Base-by-base conservation (phyloP, 108 stramenopile genomes). In the Cyclostephanos invisitatus region DNA sequence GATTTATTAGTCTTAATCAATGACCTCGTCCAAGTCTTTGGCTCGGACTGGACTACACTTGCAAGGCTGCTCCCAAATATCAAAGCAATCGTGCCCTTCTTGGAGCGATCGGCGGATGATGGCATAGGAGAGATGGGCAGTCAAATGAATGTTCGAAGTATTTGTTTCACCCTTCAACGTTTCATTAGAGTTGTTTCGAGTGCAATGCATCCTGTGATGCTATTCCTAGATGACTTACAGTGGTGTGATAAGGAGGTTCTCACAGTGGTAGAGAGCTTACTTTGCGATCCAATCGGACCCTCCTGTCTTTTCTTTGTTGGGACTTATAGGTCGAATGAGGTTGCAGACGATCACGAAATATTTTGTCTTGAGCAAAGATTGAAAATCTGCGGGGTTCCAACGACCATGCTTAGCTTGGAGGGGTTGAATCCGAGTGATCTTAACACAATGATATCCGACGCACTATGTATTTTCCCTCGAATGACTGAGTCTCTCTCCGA, bases 261-360 rank as follows among this genome's bases (percentile, higher is more conserved):
- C 18, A 64, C 38, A 12, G 29, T 81, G n/a, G 57, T 81, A 22
- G 69, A 81, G 15, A 22, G 56, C 7, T 46, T 80, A 17, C 72
- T 80, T 2, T 73, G 67, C 55, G 72, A 80, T 18, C 15, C 18
- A 21, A 47, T 36, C 12, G 72, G 67, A 55, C 8, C 20, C 37
- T 50, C 60, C 22, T 67, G 67, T 66, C 42, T 72, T 29, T 74
- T 81, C 46, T 73, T 80, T 38, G 68, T 80, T 21, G 79, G 79
- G 57, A 70, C 47, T 56, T 59, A 42, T 32, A 66, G 8, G 66
- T 58, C 29, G 25, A 64, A 80, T 65, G 79, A 80, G 32, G 79
- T 73, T 24, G 37, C 32, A 35, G 27, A 51, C 7, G 68, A 73
- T 17, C 79, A 80, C 29, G 65, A 38, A 21, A 69, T 80, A 28